These are phyloP conservation scores for Afroboletus lepidellus DNA, from an alignment of 1,284 basidiomycete species.

Conservation along the genomic window DNA sequence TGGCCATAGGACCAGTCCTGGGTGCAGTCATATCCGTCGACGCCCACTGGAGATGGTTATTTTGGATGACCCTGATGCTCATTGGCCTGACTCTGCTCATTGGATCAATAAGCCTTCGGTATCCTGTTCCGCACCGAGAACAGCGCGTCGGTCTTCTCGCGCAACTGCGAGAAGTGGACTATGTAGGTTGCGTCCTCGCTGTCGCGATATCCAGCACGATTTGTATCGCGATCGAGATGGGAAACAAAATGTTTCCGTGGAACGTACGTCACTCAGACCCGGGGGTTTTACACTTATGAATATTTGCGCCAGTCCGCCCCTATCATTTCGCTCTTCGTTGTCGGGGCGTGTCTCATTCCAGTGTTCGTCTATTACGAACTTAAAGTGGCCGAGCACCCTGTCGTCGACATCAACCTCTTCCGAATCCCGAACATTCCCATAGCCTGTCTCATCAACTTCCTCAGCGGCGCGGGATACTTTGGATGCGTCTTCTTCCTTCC, in stretches of 20 bases:
- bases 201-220: constrained; percentile 36
- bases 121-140: constrained; percentile 34
- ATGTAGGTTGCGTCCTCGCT: constrained; percentile 28
- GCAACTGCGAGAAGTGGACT: constrained; percentile 33
- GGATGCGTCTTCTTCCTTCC: constrained; percentile 36
- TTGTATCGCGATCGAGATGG: constrained; percentile 37
- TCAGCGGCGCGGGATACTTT: constrained; percentile 38
- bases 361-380: constrained; percentile 36
- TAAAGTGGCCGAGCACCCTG: constrained; percentile 32
- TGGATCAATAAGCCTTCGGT: constrained; percentile 29
- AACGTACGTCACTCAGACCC: constrained; percentile 22
- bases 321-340: constrained; percentile 28
- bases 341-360: constrained; percentile 32
- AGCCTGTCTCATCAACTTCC: constrained; percentile 36
- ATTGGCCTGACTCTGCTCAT: constrained; percentile 32
- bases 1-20: constrained; percentile 33
- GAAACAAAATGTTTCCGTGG: constrained; percentile 36
- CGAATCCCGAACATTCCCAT: constrained; percentile 35
- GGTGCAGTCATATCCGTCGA: constrained; percentile 33
- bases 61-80: constrained; percentile 36
- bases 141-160: constrained; percentile 34
- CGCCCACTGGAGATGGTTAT: constrained; percentile 32
- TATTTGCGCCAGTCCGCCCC: constrained; percentile 24
- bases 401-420: constrained; percentile 34
- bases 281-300: constrained; percentile 5